Evolutionary conservation across 2,329 filamentous ascomycete species (phyloP), one percentile per base, ranked within the genome.

Genomic region (Ampelomyces quisqualis): DNA sequence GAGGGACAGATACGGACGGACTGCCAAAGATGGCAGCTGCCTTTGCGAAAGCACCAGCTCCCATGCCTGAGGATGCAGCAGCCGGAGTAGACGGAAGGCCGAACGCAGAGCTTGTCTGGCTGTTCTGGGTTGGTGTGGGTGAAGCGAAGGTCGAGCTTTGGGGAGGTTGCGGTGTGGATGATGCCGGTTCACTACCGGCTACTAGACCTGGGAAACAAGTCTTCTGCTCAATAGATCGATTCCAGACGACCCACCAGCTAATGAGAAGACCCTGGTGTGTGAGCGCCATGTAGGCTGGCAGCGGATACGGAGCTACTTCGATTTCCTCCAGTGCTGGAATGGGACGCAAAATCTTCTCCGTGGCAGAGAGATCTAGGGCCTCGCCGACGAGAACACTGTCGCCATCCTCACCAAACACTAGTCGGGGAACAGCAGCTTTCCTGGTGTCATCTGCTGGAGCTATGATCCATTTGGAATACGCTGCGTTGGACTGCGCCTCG

Each of bases 171-270:
- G 50, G 68, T 67, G 43, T 74, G 13, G 38, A 43, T 15, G 43
- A 40, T 13, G 48, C 19, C 6, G 42, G 40, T 33, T 53, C 35
- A 11, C 32, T 72, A 21, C 72, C 73, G 30, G 70, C 72, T 27
- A 77, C 72, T 49, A 96, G 73, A 4, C 86, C 87, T 27, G 85
- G 79, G 65, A 90, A 97, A 0, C 81, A 79, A 5, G 80, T 81
- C 3, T 84, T 84, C 55, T 84, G 75, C 44, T 84, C 81, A 47
- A 98, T 83, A 2, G 91, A 90, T 28, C 94, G 89, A 23, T 86
- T 81, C 70, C 96, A 96, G 14, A 97, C 79, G 29, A 97, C 71
- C 88, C 91, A 96, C 90, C 91, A 98, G 9, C 83, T 79, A 31
- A 81, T 82, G 11, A 98, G 74, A 7, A 95, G 72, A 50, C 93